A percentile compares a stretch with the other conserved stretches of the same genome.
Evolutionary conservation across 208 protist species (phyloP).

Genomic region (Acanthamoeba culbertsoni): DNA sequence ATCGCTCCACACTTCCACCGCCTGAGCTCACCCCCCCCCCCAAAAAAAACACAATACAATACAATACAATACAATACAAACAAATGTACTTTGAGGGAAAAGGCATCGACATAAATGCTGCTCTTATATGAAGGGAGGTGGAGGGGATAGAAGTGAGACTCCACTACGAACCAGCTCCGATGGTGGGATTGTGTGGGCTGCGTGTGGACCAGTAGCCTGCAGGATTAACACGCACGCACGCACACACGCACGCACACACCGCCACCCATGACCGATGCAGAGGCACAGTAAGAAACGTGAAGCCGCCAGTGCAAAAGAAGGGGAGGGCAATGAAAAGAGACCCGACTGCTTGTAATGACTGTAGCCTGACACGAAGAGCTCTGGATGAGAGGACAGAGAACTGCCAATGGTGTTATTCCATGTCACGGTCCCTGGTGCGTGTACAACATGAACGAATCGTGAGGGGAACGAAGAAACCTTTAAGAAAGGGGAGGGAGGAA

Average conservation of each 20-base stretch:
- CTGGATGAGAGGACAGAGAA: neutral
- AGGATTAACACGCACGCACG: too few relatives aligned
- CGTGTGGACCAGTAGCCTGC: neutral
- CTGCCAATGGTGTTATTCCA: constrained; percentile 65
- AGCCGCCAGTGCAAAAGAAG: too few relatives aligned
- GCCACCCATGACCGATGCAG: too few relatives aligned
- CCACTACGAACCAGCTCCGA: neutral
- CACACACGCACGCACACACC: too few relatives aligned
- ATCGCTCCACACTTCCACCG: neutral
- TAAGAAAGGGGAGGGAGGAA: neutral
- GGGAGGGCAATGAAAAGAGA: too few relatives aligned
- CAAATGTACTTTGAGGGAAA: neutral
- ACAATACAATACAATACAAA: too few relatives aligned
- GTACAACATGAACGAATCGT: neutral
- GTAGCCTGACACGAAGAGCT: constrained; percentile 56
- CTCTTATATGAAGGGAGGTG: neutral
- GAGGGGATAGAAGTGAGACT: neutral
- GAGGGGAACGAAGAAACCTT: too few relatives aligned
- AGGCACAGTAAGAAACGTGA: too few relatives aligned
- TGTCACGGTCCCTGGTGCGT: constrained; percentile 48
- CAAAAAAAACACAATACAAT: too few relatives aligned
- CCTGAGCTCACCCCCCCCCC: neutral
- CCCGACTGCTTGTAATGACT: constrained; percentile 10
- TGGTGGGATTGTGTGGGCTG: constrained; percentile 10
- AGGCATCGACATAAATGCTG: neutral